Percentiles rank a stretch among this genome's conserved stretches.
Evolutionary conservation across 768 basidiomycete species (phyloP).

Genomic region (Macrocybe gigantea): DNA sequence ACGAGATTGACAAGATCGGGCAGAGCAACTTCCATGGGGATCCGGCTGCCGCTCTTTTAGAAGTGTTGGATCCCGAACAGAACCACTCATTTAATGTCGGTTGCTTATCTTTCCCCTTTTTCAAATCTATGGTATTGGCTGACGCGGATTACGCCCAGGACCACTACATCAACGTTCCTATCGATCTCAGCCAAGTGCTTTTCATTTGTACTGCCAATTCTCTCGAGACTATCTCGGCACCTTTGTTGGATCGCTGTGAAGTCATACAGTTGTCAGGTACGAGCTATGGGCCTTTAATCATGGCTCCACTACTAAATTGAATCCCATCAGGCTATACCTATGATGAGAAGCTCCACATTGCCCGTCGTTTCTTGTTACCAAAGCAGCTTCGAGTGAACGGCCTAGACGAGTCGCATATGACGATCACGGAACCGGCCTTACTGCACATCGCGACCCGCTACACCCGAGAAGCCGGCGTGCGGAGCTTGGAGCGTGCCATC

Average conservation of each 20-base stretch:
- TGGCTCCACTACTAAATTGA: neutral
- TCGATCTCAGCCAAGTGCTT: constrained; percentile 82
- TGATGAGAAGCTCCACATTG: constrained; percentile 89
- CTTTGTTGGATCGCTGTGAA: constrained; percentile 87
- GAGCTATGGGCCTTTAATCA: constrained; percentile 7
- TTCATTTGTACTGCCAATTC: constrained; percentile 94
- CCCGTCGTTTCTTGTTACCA: constrained; percentile 79
- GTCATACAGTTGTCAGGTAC: constrained; percentile 72
- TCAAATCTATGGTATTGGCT: neutral
- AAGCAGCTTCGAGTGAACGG: constrained; percentile 84
- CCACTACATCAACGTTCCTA: constrained; percentile 86
- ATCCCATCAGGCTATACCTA: constrained; percentile 63
- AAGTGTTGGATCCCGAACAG: constrained; percentile 93
- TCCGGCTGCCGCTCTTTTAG: constrained; percentile 83
- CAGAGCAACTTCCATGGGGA: constrained; percentile 89
- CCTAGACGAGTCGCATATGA: constrained; percentile 52
- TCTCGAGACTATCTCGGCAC: constrained; percentile 83
- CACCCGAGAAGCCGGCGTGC: constrained; percentile 91
- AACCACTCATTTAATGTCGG: constrained; percentile 75
- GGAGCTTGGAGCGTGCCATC: constrained; percentile 81
- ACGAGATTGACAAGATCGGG: constrained; percentile 91
- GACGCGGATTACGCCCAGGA: constrained; percentile 42
- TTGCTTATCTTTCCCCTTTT: constrained; percentile 2
- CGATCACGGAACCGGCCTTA: constrained; percentile 65
- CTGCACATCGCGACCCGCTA: constrained; percentile 72